phyloP scores from a whole-genome alignment of 2,329 filamentous ascomycete genomes.

The Fusarium continuum region DNA sequence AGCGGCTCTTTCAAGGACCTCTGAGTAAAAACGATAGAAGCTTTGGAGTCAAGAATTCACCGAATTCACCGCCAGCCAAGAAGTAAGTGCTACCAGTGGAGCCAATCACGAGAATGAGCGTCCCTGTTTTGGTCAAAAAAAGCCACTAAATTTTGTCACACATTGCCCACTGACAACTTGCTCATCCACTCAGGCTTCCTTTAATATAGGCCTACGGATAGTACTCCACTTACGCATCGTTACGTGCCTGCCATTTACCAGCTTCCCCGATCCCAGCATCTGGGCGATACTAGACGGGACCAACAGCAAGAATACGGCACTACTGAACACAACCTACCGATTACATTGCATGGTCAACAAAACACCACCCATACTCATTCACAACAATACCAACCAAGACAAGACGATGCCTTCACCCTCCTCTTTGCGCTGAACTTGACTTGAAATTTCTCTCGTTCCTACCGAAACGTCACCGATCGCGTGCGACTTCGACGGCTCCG shows the following conservation, averaged over 20 bases:
- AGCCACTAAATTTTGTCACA: constrained; percentile 24
- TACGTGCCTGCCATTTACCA: constrained; percentile 6
- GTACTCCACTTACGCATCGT: constrained; percentile 24
- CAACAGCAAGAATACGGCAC: neutral
- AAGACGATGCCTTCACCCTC: constrained; percentile 24
- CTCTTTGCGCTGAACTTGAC: constrained; percentile 7
- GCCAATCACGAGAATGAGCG: constrained; percentile 4
- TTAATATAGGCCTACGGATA: constrained; percentile 5
- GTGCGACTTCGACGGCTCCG: constrained; percentile 12
- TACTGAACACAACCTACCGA: neutral
- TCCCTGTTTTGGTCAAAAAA: constrained; percentile 7
- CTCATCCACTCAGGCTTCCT: constrained; percentile 1
- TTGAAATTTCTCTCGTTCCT: neutral
- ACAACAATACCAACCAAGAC: neutral
- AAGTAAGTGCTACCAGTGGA: constrained; percentile 19
- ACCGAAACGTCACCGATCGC: constrained; percentile 16
- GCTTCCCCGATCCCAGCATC: constrained; percentile 28
- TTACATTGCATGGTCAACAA: constrained; percentile 1
- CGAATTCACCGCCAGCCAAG: constrained; percentile 9
- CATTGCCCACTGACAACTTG: neutral
- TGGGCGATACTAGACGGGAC: neutral
- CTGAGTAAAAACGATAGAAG: constrained; percentile 1
- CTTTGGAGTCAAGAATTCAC: constrained; percentile 12
- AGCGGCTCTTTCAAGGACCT: constrained; percentile 4
- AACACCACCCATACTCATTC: neutral